These are phyloP conservation scores for Globisporangium splendens DNA, from an alignment of 352 stramenopile genomes.

Conservation along the genomic window DNA sequence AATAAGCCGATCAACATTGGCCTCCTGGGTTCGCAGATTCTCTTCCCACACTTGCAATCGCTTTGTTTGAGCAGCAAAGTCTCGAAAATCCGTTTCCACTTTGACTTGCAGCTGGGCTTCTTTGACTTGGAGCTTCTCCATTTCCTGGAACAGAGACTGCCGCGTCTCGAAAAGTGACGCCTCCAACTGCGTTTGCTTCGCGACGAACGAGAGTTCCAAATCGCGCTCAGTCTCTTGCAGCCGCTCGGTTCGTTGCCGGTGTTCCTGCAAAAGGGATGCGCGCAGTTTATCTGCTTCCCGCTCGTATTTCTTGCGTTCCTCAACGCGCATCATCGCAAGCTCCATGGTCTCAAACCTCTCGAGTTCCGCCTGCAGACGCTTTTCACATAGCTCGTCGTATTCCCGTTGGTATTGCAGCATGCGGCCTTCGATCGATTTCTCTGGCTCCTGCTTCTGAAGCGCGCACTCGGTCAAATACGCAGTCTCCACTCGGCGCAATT, in stretches of 20 bases:
- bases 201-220: slow-evolving; percentile 54
- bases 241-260: slow-evolving; percentile 36
- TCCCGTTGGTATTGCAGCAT: slow-evolving; percentile 69
- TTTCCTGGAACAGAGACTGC: slow-evolving; percentile 61
- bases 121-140: slow-evolving; percentile 54
- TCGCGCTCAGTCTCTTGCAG: slow-evolving; percentile 57
- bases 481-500: slow-evolving; percentile 64
- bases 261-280: slow-evolving; percentile 39
- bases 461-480: slow-evolving; percentile 45
- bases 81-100: slow-evolving; percentile 37
- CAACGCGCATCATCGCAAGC: slow-evolving; percentile 47
- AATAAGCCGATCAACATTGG: slow-evolving; percentile 38
- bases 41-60: slow-evolving; percentile 47
- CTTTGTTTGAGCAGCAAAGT: slow-evolving; percentile 43
- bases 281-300: slow-evolving; percentile 46
- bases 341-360: slow-evolving; percentile 52
- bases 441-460: slow-evolving; percentile 29
- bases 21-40: slow-evolving; percentile 38
- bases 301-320: slow-evolving; percentile 54
- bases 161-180: slow-evolving; percentile 60
- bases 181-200: slow-evolving; percentile 49
- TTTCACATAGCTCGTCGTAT: slow-evolving; percentile 57
- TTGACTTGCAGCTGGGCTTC: slow-evolving; percentile 48
- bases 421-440: slow-evolving; percentile 48
- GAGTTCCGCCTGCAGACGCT: slow-evolving; percentile 48